phyloP scores from a whole-genome alignment of 2,329 filamentous ascomycete species.

The Ploettnerulaceae sp. region DNA sequence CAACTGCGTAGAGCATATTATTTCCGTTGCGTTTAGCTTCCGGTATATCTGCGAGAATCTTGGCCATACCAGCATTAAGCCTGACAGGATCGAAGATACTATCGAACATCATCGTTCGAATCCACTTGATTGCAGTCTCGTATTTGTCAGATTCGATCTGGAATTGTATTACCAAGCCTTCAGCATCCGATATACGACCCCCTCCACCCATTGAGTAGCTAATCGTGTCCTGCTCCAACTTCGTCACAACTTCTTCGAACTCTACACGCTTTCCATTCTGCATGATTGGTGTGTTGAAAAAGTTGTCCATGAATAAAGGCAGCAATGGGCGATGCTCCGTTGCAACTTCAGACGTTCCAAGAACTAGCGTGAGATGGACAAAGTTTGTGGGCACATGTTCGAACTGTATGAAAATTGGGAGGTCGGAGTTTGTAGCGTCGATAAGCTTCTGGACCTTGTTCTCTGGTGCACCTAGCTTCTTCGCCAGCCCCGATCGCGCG shows the following conservation, averaged over 20 bases:
- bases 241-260: slow-evolving; percentile 89
- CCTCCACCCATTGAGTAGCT: slow-evolving; percentile 71
- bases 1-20: slow-evolving; percentile 57
- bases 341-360: slow-evolving; percentile 74
- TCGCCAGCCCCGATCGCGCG: slow-evolving; percentile 74
- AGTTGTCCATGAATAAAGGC: slow-evolving; percentile 80
- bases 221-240: slow-evolving; percentile 87
- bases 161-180: slow-evolving; percentile 77
- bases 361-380: slow-evolving; percentile 74
- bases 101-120: slow-evolving; percentile 81
- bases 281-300: slow-evolving; percentile 87
- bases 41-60: slow-evolving; percentile 86
- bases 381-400: slow-evolving; percentile 93
- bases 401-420: slow-evolving; percentile 93
- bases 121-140: slow-evolving; percentile 72
- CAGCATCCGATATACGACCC: slow-evolving; percentile 66
- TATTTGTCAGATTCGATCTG: slow-evolving; percentile 89
- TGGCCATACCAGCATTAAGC: slow-evolving; percentile 62
- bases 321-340: slow-evolving; percentile 81
- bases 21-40: slow-evolving; percentile 85
- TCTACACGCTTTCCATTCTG: slow-evolving; percentile 70
- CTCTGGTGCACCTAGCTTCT: slow-evolving; percentile 59
- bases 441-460: slow-evolving; percentile 72
- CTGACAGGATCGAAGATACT: slow-evolving; percentile 75
- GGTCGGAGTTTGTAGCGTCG: slow-evolving; percentile 57